phyloP scores from a whole-genome alignment of 1,284 basidiomycete species.

The Crucibulum parvulum region DNA sequence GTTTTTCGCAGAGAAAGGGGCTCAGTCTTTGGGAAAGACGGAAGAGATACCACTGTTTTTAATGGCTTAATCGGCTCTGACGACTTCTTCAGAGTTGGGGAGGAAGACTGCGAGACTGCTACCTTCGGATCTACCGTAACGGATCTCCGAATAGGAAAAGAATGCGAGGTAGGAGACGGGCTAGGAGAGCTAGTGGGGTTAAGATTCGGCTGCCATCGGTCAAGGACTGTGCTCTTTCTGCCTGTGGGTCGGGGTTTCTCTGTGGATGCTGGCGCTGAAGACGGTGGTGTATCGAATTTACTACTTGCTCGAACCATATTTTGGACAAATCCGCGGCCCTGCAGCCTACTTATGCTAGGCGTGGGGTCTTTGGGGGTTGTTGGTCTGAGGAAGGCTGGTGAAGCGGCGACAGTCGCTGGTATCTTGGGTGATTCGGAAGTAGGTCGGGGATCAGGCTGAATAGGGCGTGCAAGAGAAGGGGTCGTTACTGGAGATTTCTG shows the following conservation, averaged over 20 bases:
- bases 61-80: conserved; percentile 15
- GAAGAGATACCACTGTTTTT: conserved; percentile 31
- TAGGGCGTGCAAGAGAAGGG: conserved; percentile 60
- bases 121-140: conserved; percentile 28
- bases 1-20: background rate
- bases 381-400: conserved; percentile 66
- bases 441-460: conserved; percentile 57
- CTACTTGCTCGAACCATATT: conserved; percentile 76
- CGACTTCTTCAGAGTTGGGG: conserved; percentile 1
- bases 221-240: conserved; percentile 63
- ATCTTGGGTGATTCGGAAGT: conserved; percentile 54
- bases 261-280: conserved; percentile 35
- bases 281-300: conserved; percentile 47
- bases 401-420: conserved; percentile 48
- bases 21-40: conserved; percentile 25
- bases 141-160: conserved; percentile 49
- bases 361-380: conserved; percentile 72
- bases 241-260: conserved; percentile 39
- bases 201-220: conserved; percentile 65
- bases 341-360: conserved; percentile 80
- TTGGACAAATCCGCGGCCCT: conserved; percentile 84
- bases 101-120: background rate
- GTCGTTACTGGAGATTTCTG: conserved; percentile 43
- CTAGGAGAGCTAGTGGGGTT: conserved; percentile 36
- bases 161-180: conserved; percentile 42